Evolutionary conservation across 225 moss, liverwort and hornwort genomes (phyloP).

Genomic region (Anthoceros angustus): DNA sequence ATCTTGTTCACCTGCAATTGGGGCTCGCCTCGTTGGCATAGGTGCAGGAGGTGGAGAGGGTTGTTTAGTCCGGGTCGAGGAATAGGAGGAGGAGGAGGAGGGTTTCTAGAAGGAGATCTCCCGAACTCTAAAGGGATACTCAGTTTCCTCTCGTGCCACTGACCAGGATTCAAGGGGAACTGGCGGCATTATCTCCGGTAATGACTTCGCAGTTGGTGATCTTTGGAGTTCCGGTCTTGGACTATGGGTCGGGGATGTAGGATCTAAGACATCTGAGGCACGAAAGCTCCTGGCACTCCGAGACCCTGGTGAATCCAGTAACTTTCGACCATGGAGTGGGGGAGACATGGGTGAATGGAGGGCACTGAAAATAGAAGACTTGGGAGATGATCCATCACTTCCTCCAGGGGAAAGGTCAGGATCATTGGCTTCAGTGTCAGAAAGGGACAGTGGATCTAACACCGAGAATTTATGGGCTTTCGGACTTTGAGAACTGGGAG

Average conservation of each 20-base stretch:
- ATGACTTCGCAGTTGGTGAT: neutral
- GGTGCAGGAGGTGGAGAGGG: neutral
- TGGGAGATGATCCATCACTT: constrained; percentile 1
- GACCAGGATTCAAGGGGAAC: constrained; percentile 5
- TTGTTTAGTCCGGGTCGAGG: neutral
- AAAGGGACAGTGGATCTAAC: neutral
- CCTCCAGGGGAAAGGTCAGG: neutral
- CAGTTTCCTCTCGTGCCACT: neutral
- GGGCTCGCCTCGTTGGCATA: neutral
- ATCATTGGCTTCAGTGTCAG: constrained; percentile 2
- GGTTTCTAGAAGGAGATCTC: neutral
- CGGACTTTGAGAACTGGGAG: neutral
- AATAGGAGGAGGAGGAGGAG: neutral
- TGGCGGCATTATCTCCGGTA: neutral
- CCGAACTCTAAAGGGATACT: neutral
- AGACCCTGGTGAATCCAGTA: constrained; percentile 10
- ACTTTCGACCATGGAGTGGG: constrained; percentile 10
- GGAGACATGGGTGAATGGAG: constrained; percentile 12
- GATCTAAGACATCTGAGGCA: neutral
- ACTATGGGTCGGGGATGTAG: neutral
- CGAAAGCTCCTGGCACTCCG: constrained; percentile 1
- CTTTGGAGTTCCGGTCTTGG: neutral
- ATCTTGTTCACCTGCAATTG: constrained; percentile 13
- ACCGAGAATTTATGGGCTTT: neutral
- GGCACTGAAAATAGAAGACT: constrained; percentile 7